Base-by-base conservation (phyloP, 2,329 filamentous ascomycete genomes). In the Exutisphaerella laricina region DNA sequence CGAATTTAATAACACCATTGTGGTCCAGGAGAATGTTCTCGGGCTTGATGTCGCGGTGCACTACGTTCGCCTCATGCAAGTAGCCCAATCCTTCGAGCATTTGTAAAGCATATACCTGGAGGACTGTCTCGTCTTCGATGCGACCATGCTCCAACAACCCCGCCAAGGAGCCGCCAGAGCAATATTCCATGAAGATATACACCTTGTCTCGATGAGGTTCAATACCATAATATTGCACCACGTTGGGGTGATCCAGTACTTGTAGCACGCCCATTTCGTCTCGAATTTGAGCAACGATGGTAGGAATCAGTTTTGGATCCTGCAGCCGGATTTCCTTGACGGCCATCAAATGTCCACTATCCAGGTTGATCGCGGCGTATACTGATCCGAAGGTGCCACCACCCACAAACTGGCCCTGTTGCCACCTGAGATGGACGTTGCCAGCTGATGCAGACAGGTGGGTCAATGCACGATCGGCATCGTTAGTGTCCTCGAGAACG, bases 181-280 rank as follows among this genome's bases (percentile, higher is more conserved):
- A 98, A 67, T 94, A 97, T 66, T 98, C 92, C 92, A 98, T 98
- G 64, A 98, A 98, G 55, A 98, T 96, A 67, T 97, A 98, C n/a
- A 98, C 92, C 62, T 95, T 92, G 72, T 98, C 92, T 50, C 92
- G 80, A 67, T 98, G 92, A 2, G 96, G 92, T 66, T 98, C 92
- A 59, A 98, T 97, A 45, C 92, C 92, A 61, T 92, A 92, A 67
- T 98, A 98, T 7, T 88, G 90, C 16, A 98, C 94, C 48, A 98
- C 87, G 62, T 98, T 98, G 16, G 92, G 92, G 62, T 98, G 92
- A 60, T 98, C 89, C 33, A 98, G 76, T 1, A 96, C 85, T 66
- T 97, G 90, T 36, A 98, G 71, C 4, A 98, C 90, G 39, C 85
- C 84, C 89, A 98, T 97, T 65, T 98, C 92, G 60, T 98, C 92